Conservation (phyloP, 768 basidiomycete species). For the Pholiota conissans region DNA sequence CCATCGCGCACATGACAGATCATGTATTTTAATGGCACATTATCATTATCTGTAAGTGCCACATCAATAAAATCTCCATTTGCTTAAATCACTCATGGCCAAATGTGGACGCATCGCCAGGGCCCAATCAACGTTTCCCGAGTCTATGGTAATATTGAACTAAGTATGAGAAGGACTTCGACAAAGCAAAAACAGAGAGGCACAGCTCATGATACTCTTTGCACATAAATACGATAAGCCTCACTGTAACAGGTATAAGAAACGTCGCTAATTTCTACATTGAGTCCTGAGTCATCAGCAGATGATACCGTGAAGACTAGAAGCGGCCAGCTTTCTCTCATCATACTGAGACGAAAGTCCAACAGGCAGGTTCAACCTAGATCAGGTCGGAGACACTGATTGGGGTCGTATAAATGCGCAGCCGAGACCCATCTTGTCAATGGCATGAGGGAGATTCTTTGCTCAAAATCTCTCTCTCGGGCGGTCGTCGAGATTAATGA, state of each 20-base stretch:
- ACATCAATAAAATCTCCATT: background rate
- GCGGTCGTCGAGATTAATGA: constrained; percentile 10
- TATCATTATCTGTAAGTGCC: constrained; percentile 1
- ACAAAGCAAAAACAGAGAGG: background rate
- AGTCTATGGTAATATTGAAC: background rate
- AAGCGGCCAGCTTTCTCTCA: background rate
- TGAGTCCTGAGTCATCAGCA: background rate
- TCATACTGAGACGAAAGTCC: background rate
- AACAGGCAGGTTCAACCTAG: background rate
- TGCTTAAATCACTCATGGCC: background rate
- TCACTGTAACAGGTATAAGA: background rate
- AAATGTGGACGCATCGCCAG: background rate
- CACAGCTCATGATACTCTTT: background rate
- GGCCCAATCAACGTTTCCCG: background rate
- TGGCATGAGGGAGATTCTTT: background rate
- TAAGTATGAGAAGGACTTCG: no score
- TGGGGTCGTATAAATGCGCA: background rate
- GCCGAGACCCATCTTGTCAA: background rate
- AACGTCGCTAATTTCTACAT: background rate
- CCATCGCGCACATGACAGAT: constrained; percentile 9
- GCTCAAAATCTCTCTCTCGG: background rate
- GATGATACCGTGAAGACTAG: background rate
- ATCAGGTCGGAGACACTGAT: background rate
- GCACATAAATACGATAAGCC: background rate
- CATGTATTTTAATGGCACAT: background rate